Percentiles rank a stretch among this genome's conserved stretches.
These are phyloP conservation scores for Thielaviopsis punctulata DNA, from an alignment of 2,329 filamentous ascomycete genomes.

Conservation along the genomic window DNA sequence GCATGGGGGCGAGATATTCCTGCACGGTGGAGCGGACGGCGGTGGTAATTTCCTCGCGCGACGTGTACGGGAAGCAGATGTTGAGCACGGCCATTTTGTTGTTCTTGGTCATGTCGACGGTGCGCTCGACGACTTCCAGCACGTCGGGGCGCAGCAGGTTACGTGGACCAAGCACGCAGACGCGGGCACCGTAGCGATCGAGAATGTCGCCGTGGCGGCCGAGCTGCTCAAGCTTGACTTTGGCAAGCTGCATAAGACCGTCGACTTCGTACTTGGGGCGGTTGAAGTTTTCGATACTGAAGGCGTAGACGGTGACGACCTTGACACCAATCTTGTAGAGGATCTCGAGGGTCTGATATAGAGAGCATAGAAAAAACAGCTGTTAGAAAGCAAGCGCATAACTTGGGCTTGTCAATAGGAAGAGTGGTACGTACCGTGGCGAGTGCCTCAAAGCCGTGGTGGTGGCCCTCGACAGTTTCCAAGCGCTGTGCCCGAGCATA, in stretches of 20 bases:
- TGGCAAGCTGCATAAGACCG: conserved; percentile 92
- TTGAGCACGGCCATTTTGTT: conserved; percentile 72
- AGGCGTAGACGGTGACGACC: conserved; percentile 93
- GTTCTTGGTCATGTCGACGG: conserved; percentile 69
- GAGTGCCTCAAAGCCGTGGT: conserved; percentile 86
- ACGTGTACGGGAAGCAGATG: conserved; percentile 96
- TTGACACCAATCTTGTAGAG: conserved; percentile 97
- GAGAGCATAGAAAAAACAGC: background rate
- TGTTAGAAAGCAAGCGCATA: background rate
- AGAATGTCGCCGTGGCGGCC: conserved; percentile 85
- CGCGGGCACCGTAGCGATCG: conserved; percentile 76
- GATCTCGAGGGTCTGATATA: conserved; percentile 86
- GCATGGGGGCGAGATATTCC: conserved; percentile 52
- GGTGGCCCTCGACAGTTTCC: conserved; percentile 91
- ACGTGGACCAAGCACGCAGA: conserved; percentile 71
- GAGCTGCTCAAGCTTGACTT: conserved; percentile 82
- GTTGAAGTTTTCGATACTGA: conserved; percentile 98
- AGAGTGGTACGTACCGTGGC: conserved; percentile 29
- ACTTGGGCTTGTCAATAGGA: background rate
- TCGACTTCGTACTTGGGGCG: conserved; percentile 92
- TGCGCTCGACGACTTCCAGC: conserved; percentile 69
- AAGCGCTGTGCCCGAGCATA: conserved; percentile 84
- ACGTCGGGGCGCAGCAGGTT: conserved; percentile 77
- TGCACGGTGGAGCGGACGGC: conserved; percentile 76
- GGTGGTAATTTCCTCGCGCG: conserved; percentile 82